phyloP scores from a whole-genome alignment of 345 rosid genomes.

The Lumnitzera littorea region DNA sequence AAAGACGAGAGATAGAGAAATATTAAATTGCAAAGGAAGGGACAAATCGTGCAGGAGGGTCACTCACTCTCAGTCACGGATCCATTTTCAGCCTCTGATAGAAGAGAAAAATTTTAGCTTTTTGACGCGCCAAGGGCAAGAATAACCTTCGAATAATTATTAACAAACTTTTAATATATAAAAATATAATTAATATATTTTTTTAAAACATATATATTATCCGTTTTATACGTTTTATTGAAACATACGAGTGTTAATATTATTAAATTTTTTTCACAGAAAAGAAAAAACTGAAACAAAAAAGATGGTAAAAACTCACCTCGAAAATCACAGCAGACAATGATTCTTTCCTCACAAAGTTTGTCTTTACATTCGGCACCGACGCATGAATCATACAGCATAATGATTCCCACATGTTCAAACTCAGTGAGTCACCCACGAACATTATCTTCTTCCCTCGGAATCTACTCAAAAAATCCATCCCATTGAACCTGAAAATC shows the following conservation, averaged over 20 bases:
- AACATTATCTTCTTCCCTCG: slow-evolving; percentile 92
- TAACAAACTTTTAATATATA: too few species aligned
- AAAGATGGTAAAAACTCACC: slow-evolving; percentile 25
- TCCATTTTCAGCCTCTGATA: not conserved
- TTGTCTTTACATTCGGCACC: slow-evolving; percentile 59
- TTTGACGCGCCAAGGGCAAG: too few species aligned
- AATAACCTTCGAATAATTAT: too few species aligned
- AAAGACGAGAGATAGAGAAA: too few species aligned
- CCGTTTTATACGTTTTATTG: too few species aligned
- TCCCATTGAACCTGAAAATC: slow-evolving; percentile 58
- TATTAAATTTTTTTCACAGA: too few species aligned
- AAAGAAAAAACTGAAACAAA: not conserved
- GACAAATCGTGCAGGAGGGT: too few species aligned
- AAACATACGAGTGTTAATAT: too few species aligned
- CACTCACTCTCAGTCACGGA: not conserved
- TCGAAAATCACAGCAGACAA: slow-evolving; percentile 55
- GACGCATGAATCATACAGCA: slow-evolving; percentile 91
- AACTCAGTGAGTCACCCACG: slow-evolving; percentile 96
- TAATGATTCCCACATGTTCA: slow-evolving; percentile 97
- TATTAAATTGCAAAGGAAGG: too few species aligned
- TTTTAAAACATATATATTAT: too few species aligned
- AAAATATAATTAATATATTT: too few species aligned
- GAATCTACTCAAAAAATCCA: slow-evolving; percentile 53
- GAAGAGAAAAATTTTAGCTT: too few species aligned
- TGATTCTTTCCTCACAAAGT: slow-evolving; percentile 34